A percentile compares a stretch with the other conserved stretches of the same genome.
These are phyloP conservation scores for Epichloe hybrida DNA, from an alignment of 2,329 filamentous ascomycete species.

Conservation along the genomic window DNA sequence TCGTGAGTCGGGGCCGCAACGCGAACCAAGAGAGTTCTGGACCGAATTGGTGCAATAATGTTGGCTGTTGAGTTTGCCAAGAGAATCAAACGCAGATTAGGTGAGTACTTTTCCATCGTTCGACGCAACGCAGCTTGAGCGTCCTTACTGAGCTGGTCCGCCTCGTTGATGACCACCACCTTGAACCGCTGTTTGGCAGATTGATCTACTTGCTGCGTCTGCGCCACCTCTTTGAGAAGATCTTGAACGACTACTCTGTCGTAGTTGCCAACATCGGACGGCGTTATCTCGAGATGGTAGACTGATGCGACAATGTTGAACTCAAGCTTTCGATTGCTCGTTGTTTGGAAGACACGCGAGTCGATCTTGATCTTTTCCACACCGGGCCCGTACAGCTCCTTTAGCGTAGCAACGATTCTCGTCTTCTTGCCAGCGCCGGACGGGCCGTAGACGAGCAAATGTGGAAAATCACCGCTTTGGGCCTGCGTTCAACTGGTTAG, in stretches of 20 bases:
- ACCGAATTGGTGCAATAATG: constrained; percentile 96
- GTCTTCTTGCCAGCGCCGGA: constrained; percentile 98
- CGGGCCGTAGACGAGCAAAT: constrained; percentile 91
- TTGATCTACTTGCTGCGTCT: constrained; percentile 97
- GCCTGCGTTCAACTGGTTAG: constrained; percentile 43
- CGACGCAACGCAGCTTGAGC: constrained; percentile 87
- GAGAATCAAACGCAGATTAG: constrained; percentile 81
- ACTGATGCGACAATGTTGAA: constrained; percentile 97
- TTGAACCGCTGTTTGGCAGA: constrained; percentile 88
- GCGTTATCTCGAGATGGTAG: constrained; percentile 97
- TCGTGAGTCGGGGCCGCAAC: constrained; percentile 78
- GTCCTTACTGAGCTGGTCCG: constrained; percentile 84
- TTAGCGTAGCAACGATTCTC: constrained; percentile 84
- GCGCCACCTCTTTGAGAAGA: constrained; percentile 90
- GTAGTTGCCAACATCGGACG: constrained; percentile 90
- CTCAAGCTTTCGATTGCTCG: constrained; percentile 90
- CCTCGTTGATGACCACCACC: constrained; percentile 98
- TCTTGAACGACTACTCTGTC: constrained; percentile 94
- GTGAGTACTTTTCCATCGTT: constrained; percentile 99
- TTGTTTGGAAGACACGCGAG: constrained; percentile 89
- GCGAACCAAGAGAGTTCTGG: constrained; percentile 77
- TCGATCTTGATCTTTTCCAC: constrained; percentile 99
- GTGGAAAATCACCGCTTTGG: constrained; percentile 93
- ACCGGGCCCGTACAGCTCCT: constrained; percentile 86
- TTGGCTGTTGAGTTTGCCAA: constrained; percentile 94